Conservation (phyloP, 345 rosid genomes). For the Atalantia buxifolia region DNA sequence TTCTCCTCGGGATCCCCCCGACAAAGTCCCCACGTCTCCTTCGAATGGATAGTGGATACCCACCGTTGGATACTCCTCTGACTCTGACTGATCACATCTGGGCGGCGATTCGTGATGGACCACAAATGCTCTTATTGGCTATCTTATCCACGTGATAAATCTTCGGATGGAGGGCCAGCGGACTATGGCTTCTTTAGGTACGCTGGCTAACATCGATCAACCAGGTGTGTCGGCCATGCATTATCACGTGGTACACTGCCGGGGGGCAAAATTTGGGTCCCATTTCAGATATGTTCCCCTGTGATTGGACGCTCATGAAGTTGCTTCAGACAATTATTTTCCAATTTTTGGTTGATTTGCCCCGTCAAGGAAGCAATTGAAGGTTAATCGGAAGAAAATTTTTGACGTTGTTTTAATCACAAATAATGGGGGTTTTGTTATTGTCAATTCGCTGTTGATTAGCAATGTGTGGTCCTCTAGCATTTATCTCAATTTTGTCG, state of each 20-base stretch:
- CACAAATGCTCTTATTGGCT: neutral
- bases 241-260: constrained; percentile 20
- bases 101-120: neutral
- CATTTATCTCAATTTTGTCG: too few relatives aligned
- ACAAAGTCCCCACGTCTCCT: neutral
- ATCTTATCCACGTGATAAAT: neutral
- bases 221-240: constrained; percentile 22
- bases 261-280: constrained; percentile 19
- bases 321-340: neutral
- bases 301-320: neutral
- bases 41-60: too few relatives aligned
- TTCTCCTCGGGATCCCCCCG: neutral
- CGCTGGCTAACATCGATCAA: neutral
- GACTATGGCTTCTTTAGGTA: too few relatives aligned
- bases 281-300: constrained; percentile 3
- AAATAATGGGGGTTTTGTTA: too few relatives aligned
- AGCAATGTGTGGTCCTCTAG: too few relatives aligned
- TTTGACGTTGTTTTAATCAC: neutral
- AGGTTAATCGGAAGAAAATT: neutral
- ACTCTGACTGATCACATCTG: neutral
- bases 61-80: neutral
- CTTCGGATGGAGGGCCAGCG: too few relatives aligned
- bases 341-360: neutral
- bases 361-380: neutral
- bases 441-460: too few relatives aligned